Evolutionary conservation across 2,329 filamentous ascomycete species (phyloP), one percentile per base, ranked within the genome.

Genomic region (Xylogone sp.): DNA sequence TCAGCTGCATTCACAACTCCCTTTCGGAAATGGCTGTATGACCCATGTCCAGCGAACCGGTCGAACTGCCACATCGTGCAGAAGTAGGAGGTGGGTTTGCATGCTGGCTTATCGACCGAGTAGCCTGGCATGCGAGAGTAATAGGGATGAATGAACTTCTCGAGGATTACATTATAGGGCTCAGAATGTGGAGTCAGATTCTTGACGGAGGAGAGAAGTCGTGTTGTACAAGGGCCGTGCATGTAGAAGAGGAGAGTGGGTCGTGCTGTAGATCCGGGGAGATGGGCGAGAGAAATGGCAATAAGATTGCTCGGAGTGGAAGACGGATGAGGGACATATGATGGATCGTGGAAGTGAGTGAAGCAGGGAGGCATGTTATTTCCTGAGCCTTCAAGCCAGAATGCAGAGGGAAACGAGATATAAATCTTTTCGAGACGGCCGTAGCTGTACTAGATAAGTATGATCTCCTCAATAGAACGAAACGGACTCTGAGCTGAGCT

Each of bases 201-300:
- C 48, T 9, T 18, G 49, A 8, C 46, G 51, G 5, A 52, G 45
- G n/a, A 59, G 22, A 6, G 51, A 45, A 74, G 62, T 51, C 70
- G 60, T 2, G 54, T 55, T 18, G 66, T 67, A 51, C 65, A 69
- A 20, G 60, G 67, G 12, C 76, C 77, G 58, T 74, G 73, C 53
- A 70, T 75, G 69, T 81, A 87, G 74, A 86, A 87, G 46, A 88
- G 76, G 3, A 88, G 73, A 2, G 82, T 86, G 34, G 83, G 81
- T 34, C 86, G 83, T 2, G 77, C 72, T 49, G 82, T 76, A 16
- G 34, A 6, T 39, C n/a, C 13, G n/a, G 34, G 34, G 34, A 39
- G 34, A 18, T 39, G 34, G n/a, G 34, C 34, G 34, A 39, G 34
- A 39, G 34, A 39, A 16, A 39, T 39, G 34, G 34, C 34, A 16